These are phyloP conservation scores for Albugo candida DNA, from an alignment of 352 stramenopile genomes.

Conservation along the genomic window DNA sequence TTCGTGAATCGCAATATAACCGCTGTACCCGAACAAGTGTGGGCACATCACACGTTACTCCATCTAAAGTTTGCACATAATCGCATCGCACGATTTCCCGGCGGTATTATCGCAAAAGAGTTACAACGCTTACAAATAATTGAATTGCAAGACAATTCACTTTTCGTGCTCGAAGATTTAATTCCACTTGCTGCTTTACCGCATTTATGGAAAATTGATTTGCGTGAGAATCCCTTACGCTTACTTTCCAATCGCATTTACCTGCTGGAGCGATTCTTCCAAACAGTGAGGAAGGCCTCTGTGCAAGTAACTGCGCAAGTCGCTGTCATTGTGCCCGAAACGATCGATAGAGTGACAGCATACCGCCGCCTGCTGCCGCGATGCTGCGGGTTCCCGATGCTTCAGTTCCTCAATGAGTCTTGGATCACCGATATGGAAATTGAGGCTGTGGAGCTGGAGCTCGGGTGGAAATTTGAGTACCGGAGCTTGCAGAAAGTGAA, in stretches of 20 bases:
- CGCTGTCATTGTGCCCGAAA: not conserved
- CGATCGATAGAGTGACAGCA: slow-evolving; percentile 1
- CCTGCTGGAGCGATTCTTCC: slow-evolving; percentile 34
- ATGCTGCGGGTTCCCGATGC: slow-evolving; percentile 32
- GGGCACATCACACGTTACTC: not conserved
- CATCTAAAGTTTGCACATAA: slow-evolving; percentile 41
- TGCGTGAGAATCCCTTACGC: slow-evolving; percentile 32
- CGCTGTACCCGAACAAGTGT: no score
- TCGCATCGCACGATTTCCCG: slow-evolving; percentile 33
- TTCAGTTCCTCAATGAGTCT: slow-evolving; percentile 30
- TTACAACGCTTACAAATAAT: slow-evolving; percentile 29
- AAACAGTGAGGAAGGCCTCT: slow-evolving; percentile 18
- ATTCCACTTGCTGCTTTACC: slow-evolving; percentile 20
- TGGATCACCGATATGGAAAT: slow-evolving; percentile 42
- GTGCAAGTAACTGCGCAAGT: not conserved
- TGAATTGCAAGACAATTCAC: slow-evolving; percentile 26
- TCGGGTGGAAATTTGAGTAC: slow-evolving; percentile 18
- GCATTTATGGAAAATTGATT: slow-evolving; percentile 33
- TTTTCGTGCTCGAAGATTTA: slow-evolving; percentile 46
- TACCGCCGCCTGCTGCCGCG: slow-evolving; percentile 29
- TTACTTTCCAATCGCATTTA: slow-evolving; percentile 48
- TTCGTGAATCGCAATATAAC: no score
- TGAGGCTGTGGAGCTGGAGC: slow-evolving; percentile 25
- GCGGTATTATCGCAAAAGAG: slow-evolving; percentile 16
- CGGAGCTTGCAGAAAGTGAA: slow-evolving; percentile 4